Evolutionary conservation across 495 filamentous ascomycete species (phyloP).

Genomic region (Podospora pseudoanserina): DNA sequence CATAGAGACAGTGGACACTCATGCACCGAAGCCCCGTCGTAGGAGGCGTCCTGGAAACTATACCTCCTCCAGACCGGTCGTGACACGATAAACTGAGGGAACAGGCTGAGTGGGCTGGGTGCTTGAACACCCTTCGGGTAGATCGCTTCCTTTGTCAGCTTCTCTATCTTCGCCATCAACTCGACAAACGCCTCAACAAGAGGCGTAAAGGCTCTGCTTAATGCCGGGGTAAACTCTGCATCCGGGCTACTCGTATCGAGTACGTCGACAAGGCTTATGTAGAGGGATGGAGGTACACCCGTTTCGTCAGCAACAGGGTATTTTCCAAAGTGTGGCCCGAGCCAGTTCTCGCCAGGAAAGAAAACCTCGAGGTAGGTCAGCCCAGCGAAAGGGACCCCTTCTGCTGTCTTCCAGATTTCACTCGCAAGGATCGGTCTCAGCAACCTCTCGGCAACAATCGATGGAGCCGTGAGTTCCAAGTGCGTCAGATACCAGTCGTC

Average conservation of each 20-base stretch:
- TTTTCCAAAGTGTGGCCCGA: not conserved
- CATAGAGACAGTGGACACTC: not conserved
- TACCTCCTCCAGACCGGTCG: constrained; percentile 24
- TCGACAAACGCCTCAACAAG: not conserved
- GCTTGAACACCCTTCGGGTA: too few relatives aligned
- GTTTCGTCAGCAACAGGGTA: not conserved
- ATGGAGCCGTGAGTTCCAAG: not conserved
- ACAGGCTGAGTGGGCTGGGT: constrained; percentile 6
- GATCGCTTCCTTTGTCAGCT: not conserved
- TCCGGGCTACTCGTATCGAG: not conserved
- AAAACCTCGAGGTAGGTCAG: not conserved
- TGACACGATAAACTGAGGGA: constrained; percentile 19
- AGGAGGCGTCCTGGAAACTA: not conserved
- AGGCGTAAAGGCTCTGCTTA: not conserved
- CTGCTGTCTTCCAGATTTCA: not conserved
- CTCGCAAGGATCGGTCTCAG: not conserved
- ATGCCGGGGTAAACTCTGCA: too few relatives aligned
- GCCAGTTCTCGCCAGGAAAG: not conserved
- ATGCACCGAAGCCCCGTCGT: not conserved
- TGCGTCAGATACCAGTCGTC: not conserved
- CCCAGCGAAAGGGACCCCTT: too few relatives aligned
- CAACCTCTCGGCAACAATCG: not conserved
- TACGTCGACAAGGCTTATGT: not conserved
- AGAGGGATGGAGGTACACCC: too few relatives aligned
- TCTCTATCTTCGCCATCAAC: not conserved